Base-by-base conservation (phyloP, 1,284 basidiomycete species). In the Somion occarium region DNA sequence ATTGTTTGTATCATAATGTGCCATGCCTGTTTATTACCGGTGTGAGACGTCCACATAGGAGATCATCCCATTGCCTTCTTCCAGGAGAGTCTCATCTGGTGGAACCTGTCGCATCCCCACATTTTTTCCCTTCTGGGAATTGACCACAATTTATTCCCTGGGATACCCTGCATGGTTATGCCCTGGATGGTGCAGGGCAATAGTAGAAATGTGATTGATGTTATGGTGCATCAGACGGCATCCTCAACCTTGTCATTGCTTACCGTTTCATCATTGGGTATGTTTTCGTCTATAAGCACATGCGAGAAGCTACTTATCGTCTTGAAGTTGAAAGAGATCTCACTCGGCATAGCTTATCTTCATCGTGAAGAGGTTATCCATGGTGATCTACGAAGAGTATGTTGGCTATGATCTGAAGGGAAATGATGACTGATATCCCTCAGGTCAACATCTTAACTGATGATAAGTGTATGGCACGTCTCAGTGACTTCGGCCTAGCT, bases 401-500 rank as follows among this genome's bases (percentile, higher is more conserved):
- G 43, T 44, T 34, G 30, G 7, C 15, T 34, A 11, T 37, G n/a
- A 37, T 11, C 34, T 37, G n/a, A 11, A 11, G 34, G 34, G 34
- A 11, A 37, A 11, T 37, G 34, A 37, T 11, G 34, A 37, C 34
- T 37, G 11, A n/a, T 11, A 37, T 37, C 11, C 34, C 11, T 42
- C 20, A 47, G 45, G 30, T 19, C 4, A 47, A 47, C 26, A 23
- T 47, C n/a, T 19, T 47, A 11, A 37, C 34, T 19, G 20, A 47
- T 22, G n/a, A 30, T 18, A 30, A 19, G 13, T 23, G 26, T 9
- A 34, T 11, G 5, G 45, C 26, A 9, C 19, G 30, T 12, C 23
- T 47, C 26, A 47, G 20, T 12, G 26, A 30, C 26, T 47, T 47
- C 27, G 45, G 45, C 27, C n/a, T 38, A 13, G 45, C 45, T n/a